Evolutionary conservation across 371 early-diverging fungal species (phyloP), one percentile per base, ranked within the genome.

Genomic region (Mortierella sp.): DNA sequence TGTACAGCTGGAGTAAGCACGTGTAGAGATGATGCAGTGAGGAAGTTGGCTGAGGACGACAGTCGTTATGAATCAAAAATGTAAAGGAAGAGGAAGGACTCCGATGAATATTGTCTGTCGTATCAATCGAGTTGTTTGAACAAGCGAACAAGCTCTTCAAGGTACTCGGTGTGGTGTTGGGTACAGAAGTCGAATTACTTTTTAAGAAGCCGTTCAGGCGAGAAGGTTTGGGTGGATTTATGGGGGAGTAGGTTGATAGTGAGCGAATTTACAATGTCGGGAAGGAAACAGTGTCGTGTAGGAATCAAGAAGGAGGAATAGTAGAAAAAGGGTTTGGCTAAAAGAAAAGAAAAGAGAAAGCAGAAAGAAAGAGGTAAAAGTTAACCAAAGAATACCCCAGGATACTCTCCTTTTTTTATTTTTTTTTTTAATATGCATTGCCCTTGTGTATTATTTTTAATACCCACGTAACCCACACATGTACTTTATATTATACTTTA

Each of bases 401-500:
- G n/a, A n/a, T n/a, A n/a, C n/a, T 45, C n/a, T 45, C n/a, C n/a
- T 45, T 45, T 45, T 45, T n/a, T 45, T 45, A 9, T n/a, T 5
- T 45, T 45, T n/a, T 9, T 45, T 45, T n/a, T 9, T 40, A 9
- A 6, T 40, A 45, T n/a, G 45, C 45, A 45, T 45, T 45, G 45
- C 12, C 45, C 15, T 45, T 45, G 12, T 45, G 15, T 45, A 17
- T 45, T 45, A n/a, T 45, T 45, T 5, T 45, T 45, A 17, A 45
- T 45, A 45, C 45, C 45, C 45, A 45, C 45, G 45, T 45, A 45
- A 45, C 45, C 45, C 45, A 45, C 45, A 45, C 35, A 35, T 35
- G 35, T 35, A 35, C 35, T 35, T 35, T 49, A 49, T 49, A 49
- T 17, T n/a, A 49, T 49, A 17, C 51, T 23, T 5, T 51, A 51